Percentiles rank a stretch among this genome's conserved stretches.
Evolutionary conservation across 805 yeast genomes (phyloP).

Genomic region (Teunomyces atbi): DNA sequence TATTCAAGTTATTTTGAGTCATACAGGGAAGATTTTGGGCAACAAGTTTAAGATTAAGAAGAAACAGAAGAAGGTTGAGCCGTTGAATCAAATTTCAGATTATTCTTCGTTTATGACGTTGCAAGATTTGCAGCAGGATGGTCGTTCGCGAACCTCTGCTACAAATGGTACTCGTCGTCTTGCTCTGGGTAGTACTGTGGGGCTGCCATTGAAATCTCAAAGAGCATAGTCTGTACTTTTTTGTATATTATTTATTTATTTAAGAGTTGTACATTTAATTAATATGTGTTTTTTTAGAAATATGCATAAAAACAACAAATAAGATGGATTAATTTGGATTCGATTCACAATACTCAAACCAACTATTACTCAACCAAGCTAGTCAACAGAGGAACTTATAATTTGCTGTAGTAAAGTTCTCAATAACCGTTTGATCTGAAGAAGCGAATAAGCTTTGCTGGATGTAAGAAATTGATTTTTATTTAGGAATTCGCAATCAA

Average conservation of each 20-base stretch:
- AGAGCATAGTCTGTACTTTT: background rate
- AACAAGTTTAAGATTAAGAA: slow-evolving; percentile 59
- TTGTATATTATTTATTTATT: background rate
- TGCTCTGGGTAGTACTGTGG: background rate
- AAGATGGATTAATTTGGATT: no score
- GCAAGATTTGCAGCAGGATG: slow-evolving; percentile 37
- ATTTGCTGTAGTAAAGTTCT: no score
- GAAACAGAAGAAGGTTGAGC: slow-evolving; percentile 23
- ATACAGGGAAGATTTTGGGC: slow-evolving; percentile 76
- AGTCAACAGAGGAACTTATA: no score
- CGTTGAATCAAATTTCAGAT: slow-evolving; percentile 40
- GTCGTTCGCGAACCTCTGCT: slow-evolving; percentile 21
- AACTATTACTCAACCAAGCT: no score
- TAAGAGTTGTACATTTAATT: background rate
- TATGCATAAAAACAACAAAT: background rate
- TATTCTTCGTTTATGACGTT: slow-evolving; percentile 37
- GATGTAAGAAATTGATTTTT: background rate
- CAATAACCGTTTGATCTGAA: no score
- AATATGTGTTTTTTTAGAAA: background rate
- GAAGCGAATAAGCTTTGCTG: no score
- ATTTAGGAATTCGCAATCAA: background rate
- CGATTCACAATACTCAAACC: no score
- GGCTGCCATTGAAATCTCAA: background rate
- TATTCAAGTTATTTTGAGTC: slow-evolving; percentile 55
- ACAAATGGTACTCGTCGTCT: slow-evolving; percentile 1